phyloP scores from a whole-genome alignment of 2,329 filamentous ascomycete genomes.

The Stagonosporopsis cucurbitacearum region DNA sequence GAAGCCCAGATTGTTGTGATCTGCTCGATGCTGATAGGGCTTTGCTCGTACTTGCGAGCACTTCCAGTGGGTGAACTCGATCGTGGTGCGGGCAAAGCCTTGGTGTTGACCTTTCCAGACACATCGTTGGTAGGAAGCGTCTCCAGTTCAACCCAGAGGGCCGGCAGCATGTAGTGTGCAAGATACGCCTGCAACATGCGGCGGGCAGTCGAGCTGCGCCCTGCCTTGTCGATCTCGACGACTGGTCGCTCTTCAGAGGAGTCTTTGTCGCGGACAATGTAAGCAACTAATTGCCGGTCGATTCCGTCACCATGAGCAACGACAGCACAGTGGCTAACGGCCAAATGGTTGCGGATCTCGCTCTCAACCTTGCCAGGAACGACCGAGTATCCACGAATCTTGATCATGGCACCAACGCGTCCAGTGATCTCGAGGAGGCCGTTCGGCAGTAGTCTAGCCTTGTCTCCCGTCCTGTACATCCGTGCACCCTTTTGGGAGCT shows the following conservation, averaged over 20 bases:
- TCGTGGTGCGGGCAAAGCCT: constrained; percentile 69
- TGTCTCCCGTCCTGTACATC: constrained; percentile 78
- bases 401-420: constrained; percentile 80
- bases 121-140: constrained; percentile 77
- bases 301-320: constrained; percentile 77
- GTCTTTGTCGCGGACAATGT: constrained; percentile 73
- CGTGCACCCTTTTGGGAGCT: constrained; percentile 64
- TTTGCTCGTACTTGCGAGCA: constrained; percentile 61
- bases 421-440: constrained; percentile 78
- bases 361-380: constrained; percentile 79
- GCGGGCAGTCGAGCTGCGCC: constrained; percentile 73
- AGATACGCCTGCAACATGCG: constrained; percentile 69
- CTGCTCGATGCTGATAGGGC: constrained; percentile 69
- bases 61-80: constrained; percentile 55
- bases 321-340: constrained; percentile 74
- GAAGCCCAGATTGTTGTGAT: constrained; percentile 76
- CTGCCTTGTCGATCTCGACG: constrained; percentile 72
- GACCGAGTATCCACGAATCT: constrained; percentile 78
- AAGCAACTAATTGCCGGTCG: constrained; percentile 77
- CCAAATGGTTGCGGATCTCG: constrained; percentile 71
- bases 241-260: constrained; percentile 63
- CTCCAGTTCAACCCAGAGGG: constrained; percentile 76
- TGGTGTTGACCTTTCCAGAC: constrained; percentile 79
- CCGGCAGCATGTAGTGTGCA: constrained; percentile 84
- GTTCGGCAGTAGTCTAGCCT: constrained; percentile 69